phyloP scores from a whole-genome alignment of 2,329 filamentous ascomycete genomes.

The Exophiala bonariae region DNA sequence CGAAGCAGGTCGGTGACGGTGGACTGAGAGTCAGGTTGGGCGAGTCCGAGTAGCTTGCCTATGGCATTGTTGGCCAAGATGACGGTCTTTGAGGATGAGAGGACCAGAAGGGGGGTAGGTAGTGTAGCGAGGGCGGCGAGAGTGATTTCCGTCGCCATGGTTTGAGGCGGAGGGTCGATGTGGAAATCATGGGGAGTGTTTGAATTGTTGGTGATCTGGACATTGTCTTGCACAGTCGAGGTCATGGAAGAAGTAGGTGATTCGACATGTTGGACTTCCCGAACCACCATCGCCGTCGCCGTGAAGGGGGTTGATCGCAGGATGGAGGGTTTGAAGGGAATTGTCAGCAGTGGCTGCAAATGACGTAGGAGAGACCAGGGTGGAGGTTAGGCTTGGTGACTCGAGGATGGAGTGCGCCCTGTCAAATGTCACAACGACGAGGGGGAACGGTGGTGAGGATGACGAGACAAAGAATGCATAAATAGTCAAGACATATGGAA shows the following conservation, averaged over 20 bases:
- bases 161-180: slow-evolving; percentile 20
- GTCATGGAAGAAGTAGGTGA: not conserved
- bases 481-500: too few species aligned
- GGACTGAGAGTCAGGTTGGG: slow-evolving; percentile 29
- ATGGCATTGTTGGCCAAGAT: slow-evolving; percentile 75
- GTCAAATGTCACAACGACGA: too few species aligned
- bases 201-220: not conserved
- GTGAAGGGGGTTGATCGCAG: too few species aligned
- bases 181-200: slow-evolving; percentile 6
- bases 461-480: too few species aligned
- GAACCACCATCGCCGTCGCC: not conserved
- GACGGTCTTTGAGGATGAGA: slow-evolving; percentile 68
- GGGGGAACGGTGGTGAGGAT: too few species aligned
- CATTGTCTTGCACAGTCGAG: not conserved
- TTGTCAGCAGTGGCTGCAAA: too few species aligned
- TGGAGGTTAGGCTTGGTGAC: too few species aligned
- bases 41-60: slow-evolving; percentile 66
- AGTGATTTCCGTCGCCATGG: slow-evolving; percentile 41
- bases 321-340: too few species aligned
- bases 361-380: too few species aligned
- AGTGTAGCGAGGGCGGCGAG: slow-evolving; percentile 72
- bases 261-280: not conserved
- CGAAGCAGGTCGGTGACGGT: slow-evolving; percentile 60
- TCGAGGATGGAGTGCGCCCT: too few species aligned
- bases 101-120: slow-evolving; percentile 68